Evolutionary conservation across 2,329 filamentous ascomycete genomes (phyloP).

Genomic region (Sarocladium oryzae): DNA sequence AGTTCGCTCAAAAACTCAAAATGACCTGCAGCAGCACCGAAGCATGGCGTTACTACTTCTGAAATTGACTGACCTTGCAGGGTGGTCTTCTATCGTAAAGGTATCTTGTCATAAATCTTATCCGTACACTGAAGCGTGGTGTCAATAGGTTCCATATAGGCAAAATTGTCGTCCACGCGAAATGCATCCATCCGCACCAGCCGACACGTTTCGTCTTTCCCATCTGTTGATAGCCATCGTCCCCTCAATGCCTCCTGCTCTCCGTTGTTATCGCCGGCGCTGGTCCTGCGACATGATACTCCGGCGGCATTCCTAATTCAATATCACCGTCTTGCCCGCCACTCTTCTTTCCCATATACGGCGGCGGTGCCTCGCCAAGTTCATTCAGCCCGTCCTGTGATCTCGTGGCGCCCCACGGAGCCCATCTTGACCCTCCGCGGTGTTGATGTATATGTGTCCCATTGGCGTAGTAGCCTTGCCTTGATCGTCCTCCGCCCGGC

Average conservation of each 20-base stretch:
- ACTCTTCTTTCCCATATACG: conserved; percentile 40
- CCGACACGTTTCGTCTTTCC: neutral
- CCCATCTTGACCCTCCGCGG: conserved; percentile 10
- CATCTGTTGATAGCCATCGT: neutral
- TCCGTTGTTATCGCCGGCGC: conserved; percentile 9
- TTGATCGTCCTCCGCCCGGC: neutral
- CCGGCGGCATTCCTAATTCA: conserved; percentile 18
- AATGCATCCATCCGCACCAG: neutral
- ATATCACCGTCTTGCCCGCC: conserved; percentile 6
- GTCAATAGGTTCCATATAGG: neutral
- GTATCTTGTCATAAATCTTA: neutral
- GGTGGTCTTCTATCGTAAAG: neutral
- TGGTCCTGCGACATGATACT: conserved; percentile 21
- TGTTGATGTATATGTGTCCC: neutral
- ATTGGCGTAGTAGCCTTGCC: neutral
- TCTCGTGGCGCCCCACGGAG: conserved; percentile 16
- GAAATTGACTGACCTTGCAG: no score
- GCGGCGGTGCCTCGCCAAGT: conserved; percentile 57
- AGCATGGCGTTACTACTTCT: no score
- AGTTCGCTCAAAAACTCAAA: no score
- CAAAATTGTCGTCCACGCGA: neutral
- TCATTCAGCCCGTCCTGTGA: conserved; percentile 54
- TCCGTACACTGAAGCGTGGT: neutral
- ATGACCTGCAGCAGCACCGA: no score
- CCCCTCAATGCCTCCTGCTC: conserved; percentile 2